Percentiles rank a stretch among this genome's conserved stretches.
phyloP scores from a whole-genome alignment of 305 asterid genomes.

The Fraxinus xanthoxyloides region DNA sequence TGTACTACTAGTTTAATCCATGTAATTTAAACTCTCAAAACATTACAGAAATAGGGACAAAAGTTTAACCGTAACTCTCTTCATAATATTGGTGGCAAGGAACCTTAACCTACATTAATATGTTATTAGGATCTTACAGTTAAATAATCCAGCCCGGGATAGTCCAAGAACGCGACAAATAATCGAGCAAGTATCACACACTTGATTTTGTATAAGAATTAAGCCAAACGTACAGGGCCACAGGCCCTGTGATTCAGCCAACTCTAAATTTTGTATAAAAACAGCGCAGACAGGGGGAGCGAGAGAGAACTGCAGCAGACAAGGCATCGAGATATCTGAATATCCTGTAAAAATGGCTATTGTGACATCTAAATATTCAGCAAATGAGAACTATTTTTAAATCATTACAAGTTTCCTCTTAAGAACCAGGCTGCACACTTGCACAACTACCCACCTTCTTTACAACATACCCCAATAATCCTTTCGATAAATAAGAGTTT shows the following conservation, averaged over 20 bases:
- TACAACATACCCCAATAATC: neutral
- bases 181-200: neutral
- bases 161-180: neutral
- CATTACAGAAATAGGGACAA: neutral
- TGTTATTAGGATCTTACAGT: no score
- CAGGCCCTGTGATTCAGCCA: neutral
- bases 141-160: neutral
- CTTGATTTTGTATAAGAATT: neutral
- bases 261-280: neutral
- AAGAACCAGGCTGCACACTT: neutral
- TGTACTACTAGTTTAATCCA: no score
- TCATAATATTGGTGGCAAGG: neutral
- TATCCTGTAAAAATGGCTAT: neutral
- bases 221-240: no score
- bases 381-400: neutral
- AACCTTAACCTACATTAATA: neutral
- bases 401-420: neutral
- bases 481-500: neutral
- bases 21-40: no score
- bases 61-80: neutral
- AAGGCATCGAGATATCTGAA: neutral
- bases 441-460: neutral
- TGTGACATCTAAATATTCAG: neutral
- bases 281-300: neutral
- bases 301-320: neutral